phyloP scores from a whole-genome alignment of 805 yeast species.

The Ogataea trehalophila region DNA sequence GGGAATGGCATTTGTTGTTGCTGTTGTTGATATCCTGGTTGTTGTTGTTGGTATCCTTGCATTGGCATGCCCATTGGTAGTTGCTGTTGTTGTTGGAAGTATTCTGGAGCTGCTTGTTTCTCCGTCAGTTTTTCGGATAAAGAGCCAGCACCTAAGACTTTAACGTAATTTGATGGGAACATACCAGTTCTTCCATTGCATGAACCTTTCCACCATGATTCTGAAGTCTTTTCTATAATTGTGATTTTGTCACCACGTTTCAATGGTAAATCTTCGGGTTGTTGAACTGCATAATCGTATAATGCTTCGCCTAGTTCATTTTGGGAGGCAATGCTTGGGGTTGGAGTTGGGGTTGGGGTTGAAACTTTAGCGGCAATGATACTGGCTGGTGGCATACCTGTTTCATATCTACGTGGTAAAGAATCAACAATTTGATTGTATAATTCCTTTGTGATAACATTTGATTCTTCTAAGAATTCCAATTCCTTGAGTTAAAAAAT shows the following conservation, averaged over 20 bases:
- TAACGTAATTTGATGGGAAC: constrained; percentile 87
- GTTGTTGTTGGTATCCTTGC: constrained; percentile 11
- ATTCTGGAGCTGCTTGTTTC: constrained; percentile 8
- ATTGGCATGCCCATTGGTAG: constrained; percentile 11
- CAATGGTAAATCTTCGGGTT: constrained; percentile 67
- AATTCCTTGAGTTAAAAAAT: constrained; percentile 42
- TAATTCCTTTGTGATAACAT: constrained; percentile 57
- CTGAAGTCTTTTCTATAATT: constrained; percentile 67
- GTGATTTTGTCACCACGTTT: constrained; percentile 63
- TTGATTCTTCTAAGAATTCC: constrained; percentile 72
- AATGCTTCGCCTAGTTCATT: constrained; percentile 55
- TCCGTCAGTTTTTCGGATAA: constrained; percentile 2
- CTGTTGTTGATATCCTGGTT: constrained; percentile 13
- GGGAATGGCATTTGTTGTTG: constrained; percentile 18
- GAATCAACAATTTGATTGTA: constrained; percentile 44
- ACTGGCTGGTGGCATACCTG: constrained; percentile 34
- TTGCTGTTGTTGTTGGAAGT: constrained; percentile 15
- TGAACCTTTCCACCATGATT: constrained; percentile 90
- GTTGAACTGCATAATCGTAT: constrained; percentile 71
- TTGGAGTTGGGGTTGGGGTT: constrained; percentile 7
- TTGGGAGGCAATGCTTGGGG: constrained; percentile 1
- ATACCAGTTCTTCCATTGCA: constrained; percentile 61
- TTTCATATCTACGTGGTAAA: constrained; percentile 54
- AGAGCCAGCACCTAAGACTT: constrained; percentile 23
- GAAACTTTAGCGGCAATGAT: constrained; percentile 16